Evolutionary conservation across 2,329 filamentous ascomycete genomes (phyloP), one percentile per base, ranked within the genome.

Genomic region (Sarocladiaceae sp.): DNA sequence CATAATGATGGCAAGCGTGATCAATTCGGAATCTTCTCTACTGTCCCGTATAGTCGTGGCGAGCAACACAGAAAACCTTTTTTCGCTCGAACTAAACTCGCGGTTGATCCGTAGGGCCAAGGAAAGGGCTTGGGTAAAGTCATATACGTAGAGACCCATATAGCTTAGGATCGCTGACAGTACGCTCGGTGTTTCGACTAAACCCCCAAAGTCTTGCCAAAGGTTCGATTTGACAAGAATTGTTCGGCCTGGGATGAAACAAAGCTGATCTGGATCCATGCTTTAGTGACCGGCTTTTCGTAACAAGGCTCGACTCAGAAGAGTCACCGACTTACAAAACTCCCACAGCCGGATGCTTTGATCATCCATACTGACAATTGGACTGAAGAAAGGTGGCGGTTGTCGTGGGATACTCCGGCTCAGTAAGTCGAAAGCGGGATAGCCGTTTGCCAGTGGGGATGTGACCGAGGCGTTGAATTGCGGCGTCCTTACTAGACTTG

Each of bases 171-270:
- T 70, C 5, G 70, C 70, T 23, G 63, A 59, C 3, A 62, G 57
- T 8, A 73, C 66, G 18, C 68, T 68, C 13, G 58, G 53, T 23
- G n/a, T n/a, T n/a, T n/a, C n/a, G n/a, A n/a, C n/a, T n/a, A n/a
- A 61, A 63, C 22, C 64, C 60, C 20, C 68, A 65, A 66, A 72
- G 70, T 73, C 68, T 10, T 61, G 56, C 70, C 70, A 73, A 2
- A 70, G 59, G 53, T 73, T 73, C 18, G 70, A 71, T 13, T 61
- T 64, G 6, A 54, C 53, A 3, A 72, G 57, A 15, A 73, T 63
- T 52, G 66, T 72, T 42, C 70, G 62, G 5, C 70, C 70, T 1
- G 70, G 66, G 31, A 70, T 72, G 70, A 70, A 72, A 18, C 71
- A 71, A 8, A 59, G 61, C 2, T 67, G 57, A 54, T 72, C 70